A percentile compares a stretch with the other conserved stretches of the same genome.
phyloP scores from a whole-genome alignment of 371 early-diverging fungal species.

The Mucor irregularis region DNA sequence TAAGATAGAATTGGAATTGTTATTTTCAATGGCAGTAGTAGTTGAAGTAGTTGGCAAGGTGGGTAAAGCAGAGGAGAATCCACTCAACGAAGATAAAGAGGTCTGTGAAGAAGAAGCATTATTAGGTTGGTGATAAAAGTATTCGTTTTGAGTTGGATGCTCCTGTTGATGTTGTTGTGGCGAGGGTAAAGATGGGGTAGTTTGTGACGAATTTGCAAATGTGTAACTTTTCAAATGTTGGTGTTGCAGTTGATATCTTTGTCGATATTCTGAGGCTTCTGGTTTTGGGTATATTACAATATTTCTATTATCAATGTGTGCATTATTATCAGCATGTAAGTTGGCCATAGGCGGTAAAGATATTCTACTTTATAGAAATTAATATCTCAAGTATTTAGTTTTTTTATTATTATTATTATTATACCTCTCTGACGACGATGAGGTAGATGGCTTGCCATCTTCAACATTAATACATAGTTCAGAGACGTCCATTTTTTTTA shows the following conservation, averaged over 20 bases:
- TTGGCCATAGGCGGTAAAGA: background rate
- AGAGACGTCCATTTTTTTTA: slow-evolving; percentile 19
- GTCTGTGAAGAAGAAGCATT: background rate
- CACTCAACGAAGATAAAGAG: too few relatives aligned
- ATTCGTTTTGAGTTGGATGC: too few relatives aligned
- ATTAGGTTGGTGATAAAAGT: background rate
- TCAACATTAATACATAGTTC: slow-evolving; percentile 17
- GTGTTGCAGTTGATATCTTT: slow-evolving; percentile 8
- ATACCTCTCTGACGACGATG: background rate
- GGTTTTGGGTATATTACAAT: background rate
- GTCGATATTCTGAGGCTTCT: background rate
- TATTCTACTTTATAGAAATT: background rate
- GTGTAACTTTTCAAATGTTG: background rate
- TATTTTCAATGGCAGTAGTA: background rate
- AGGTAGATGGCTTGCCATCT: background rate
- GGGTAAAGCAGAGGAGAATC: background rate
- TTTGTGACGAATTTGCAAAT: background rate
- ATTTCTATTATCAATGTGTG: background rate
- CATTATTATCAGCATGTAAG: background rate
- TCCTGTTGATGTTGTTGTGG: background rate
- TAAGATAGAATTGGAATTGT: too few relatives aligned
- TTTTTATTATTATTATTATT: background rate
- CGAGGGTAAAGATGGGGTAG: background rate
- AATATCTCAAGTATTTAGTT: background rate
- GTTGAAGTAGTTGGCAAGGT: background rate